Evolutionary conservation across 2,329 filamentous ascomycete species (phyloP).

Genomic region (Parasarocladium wereldwijsianum): DNA sequence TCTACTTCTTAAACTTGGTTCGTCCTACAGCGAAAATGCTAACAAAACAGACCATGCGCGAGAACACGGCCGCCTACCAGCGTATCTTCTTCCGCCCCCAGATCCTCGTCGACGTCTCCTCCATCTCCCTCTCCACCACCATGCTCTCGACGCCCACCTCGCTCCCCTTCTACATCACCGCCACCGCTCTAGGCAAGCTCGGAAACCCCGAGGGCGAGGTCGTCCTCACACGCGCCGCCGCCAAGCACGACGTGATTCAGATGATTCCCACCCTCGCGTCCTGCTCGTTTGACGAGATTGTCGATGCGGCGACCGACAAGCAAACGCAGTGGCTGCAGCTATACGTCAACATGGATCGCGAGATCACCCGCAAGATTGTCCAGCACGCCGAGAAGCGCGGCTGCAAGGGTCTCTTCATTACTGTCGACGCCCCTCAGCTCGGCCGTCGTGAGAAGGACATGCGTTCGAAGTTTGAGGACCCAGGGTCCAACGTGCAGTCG

Average conservation of each 20-base stretch:
- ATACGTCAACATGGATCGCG: slow-evolving; percentile 91
- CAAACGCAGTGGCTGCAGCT: slow-evolving; percentile 96
- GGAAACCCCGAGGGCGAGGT: slow-evolving; percentile 91
- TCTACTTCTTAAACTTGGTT: neutral
- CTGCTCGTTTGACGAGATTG: slow-evolving; percentile 93
- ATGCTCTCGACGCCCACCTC: slow-evolving; percentile 82
- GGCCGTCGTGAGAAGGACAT: slow-evolving; percentile 95
- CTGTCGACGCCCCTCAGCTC: slow-evolving; percentile 90
- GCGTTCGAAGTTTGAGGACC: slow-evolving; percentile 80
- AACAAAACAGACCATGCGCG: slow-evolving; percentile 59
- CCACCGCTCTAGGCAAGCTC: slow-evolving; percentile 88
- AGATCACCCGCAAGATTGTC: slow-evolving; percentile 80
- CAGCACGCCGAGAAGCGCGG: slow-evolving; percentile 82
- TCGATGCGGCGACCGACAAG: slow-evolving; percentile 63
- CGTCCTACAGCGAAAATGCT: neutral
- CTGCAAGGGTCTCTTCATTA: slow-evolving; percentile 95
- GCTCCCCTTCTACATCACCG: slow-evolving; percentile 92
- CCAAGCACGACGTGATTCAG: slow-evolving; percentile 80
- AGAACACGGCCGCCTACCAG: slow-evolving; percentile 93
- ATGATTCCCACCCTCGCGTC: slow-evolving; percentile 98
- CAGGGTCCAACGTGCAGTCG: slow-evolving; percentile 68
- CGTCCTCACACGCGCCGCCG: slow-evolving; percentile 68
- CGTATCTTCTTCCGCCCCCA: slow-evolving; percentile 93
- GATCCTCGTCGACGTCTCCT: slow-evolving; percentile 77
- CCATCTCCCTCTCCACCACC: slow-evolving; percentile 73